Evolutionary conservation across 2,329 filamentous ascomycete species (phyloP).

Genomic region (Monilinia laxa): DNA sequence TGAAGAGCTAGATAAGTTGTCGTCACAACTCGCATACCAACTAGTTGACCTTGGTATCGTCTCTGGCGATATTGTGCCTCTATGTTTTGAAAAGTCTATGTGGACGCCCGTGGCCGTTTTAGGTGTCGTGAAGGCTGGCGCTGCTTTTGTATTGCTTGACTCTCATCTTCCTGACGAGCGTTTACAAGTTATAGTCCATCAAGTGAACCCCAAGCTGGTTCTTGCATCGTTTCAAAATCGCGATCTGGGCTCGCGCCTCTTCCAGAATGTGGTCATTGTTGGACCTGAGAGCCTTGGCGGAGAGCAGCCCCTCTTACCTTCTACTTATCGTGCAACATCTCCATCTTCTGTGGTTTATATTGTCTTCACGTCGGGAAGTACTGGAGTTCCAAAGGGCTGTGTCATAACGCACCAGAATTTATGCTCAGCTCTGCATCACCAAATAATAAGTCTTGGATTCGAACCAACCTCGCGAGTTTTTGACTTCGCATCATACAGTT

Average conservation of each 20-base stretch:
- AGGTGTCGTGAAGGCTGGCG: conserved; percentile 35
- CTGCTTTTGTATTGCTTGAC: conserved; percentile 37
- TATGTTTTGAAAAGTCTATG: conserved; percentile 31
- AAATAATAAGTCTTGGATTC: not conserved
- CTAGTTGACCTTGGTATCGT: conserved; percentile 43
- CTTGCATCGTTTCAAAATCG: no score
- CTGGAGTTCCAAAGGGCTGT: conserved; percentile 33
- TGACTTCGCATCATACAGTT: conserved; percentile 31
- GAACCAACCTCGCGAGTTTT: conserved; percentile 25
- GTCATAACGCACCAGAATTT: conserved; percentile 14
- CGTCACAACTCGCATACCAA: conserved; percentile 60
- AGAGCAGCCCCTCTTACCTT: no score
- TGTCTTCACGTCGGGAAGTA: conserved; percentile 33
- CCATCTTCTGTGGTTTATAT: conserved; percentile 15
- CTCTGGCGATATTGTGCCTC: conserved; percentile 27
- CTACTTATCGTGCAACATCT: no score
- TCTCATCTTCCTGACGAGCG: conserved; percentile 17
- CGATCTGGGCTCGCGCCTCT: no score
- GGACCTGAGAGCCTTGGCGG: no score
- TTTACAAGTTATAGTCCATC: conserved; percentile 12
- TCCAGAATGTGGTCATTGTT: no score
- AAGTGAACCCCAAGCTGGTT: no score
- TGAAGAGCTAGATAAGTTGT: conserved; percentile 56
- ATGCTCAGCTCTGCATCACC: not conserved
- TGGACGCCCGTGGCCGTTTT: conserved; percentile 36